Base-by-base conservation (phyloP, 179 eudicot species). In the Drosera spatulata region DNA sequence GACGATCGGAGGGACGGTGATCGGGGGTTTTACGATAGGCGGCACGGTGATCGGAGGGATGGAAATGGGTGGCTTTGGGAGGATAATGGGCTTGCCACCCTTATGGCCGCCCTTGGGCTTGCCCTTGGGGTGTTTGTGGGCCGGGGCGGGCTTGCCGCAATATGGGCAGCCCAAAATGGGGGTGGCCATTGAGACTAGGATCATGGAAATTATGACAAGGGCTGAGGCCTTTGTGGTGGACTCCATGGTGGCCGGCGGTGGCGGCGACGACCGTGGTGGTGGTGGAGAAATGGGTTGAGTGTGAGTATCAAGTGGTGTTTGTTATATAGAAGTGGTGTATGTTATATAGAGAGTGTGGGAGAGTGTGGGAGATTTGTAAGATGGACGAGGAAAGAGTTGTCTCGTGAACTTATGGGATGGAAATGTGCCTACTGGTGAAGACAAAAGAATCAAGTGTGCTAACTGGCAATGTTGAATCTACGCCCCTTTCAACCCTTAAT, bases 151-250 rank as follows among this genome's bases (percentile, higher is more conserved):
- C 38, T 75, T 62, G 45, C 75, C 74, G 54, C 97, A 87, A 4
- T 39, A 43, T 48, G 79, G 85, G 57, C 97, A 85, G 4, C 76
- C 87, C 55, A 87, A 74, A 58, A 75, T 75, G 63, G 90, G 93
- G 43, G 77, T 61, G 65, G 61, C 65, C 2, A 77, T 69, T 75
- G 93, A 79, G 55, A 87, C 52, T 64, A 83, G 73, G 45, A 87
- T 75, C 69, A 22, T 22, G 33, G 79, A 90, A 59, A 87, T 70
- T 70, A 90, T 75, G 37, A 87, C 73, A 50, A 85, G 67, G 42
- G 87, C 78, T n/a, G 77, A 54, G 66, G 76, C 58, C 80, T 80
- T 22, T 0, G 33, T 86, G 7, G 86, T 77, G 64, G 83, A 68
- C 62, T 78, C 83, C 96, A 88, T 87, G 58, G 37, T 39, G 50